Evolutionary conservation across 768 basidiomycete species (phyloP).

Genomic region (Phanerochaete carnosa): DNA sequence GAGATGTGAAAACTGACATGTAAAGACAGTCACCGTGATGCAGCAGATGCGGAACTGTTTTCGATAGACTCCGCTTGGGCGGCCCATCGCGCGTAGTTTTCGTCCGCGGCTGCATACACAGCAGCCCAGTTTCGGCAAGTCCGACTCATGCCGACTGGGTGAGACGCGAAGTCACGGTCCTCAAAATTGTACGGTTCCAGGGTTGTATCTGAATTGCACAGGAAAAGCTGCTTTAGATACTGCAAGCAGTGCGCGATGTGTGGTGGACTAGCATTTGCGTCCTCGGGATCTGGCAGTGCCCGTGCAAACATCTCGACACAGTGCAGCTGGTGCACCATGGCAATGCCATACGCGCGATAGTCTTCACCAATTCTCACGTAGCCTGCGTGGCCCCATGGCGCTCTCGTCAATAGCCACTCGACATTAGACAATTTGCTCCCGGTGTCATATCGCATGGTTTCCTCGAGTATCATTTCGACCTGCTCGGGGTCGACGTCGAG

Average conservation of each 20-base stretch:
- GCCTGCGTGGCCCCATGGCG: not conserved
- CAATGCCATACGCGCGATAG: constrained; percentile 10
- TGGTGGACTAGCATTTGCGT: not conserved
- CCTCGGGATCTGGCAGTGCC: constrained; percentile 1
- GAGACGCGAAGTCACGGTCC: not conserved
- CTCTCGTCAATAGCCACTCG: not conserved
- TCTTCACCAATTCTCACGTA: constrained; percentile 7
- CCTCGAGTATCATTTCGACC: constrained; percentile 9
- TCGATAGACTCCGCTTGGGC: too few species aligned
- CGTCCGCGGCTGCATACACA: not conserved
- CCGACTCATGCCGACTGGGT: not conserved
- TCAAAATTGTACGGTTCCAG: constrained; percentile 10
- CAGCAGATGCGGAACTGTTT: too few species aligned
- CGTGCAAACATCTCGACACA: constrained; percentile 3
- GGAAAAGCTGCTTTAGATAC: constrained; percentile 18
- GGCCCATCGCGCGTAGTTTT: too few species aligned
- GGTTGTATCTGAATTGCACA: constrained; percentile 20
- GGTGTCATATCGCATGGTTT: not conserved
- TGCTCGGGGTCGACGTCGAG: too few species aligned
- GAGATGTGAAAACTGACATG: too few species aligned
- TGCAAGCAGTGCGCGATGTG: constrained; percentile 19
- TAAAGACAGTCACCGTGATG: too few species aligned
- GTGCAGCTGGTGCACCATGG: constrained; percentile 16
- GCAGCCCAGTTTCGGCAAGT: not conserved
- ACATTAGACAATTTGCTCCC: not conserved